Evolutionary conservation across 768 basidiomycete genomes (phyloP), one percentile per base, ranked within the genome.

Genomic region (Leucocoprinus birnbaumii): DNA sequence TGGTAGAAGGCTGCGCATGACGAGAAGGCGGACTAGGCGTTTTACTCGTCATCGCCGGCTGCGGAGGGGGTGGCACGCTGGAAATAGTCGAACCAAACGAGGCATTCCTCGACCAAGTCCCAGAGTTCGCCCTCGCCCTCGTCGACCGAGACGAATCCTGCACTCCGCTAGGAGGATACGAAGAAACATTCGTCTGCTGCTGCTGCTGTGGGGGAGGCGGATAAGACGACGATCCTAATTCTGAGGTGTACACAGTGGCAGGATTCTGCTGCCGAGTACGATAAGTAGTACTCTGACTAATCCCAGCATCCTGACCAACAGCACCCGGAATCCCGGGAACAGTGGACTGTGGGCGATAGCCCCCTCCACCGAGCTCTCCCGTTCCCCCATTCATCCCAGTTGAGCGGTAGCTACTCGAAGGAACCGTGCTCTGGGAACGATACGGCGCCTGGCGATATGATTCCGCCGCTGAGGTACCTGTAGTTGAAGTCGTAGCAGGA

Each of bases 321-420:
- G n/a, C n/a, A n/a, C n/a, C n/a, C n/a, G n/a, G n/a, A n/a, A n/a
- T n/a, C n/a, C n/a, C n/a, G 27, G 53, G 53, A 27, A 41, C 47
- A 11, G 54, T 55, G 38, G 54, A 49, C 41, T 55, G 54, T 21
- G 47, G 7, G 35, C 54, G 54, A 35, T 55, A 49, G 25, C n/a
- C n/a, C n/a, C n/a, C n/a, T n/a, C n/a, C n/a, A n/a, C n/a, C n/a
- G n/a, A n/a, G n/a, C n/a, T n/a, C n/a, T n/a, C n/a, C n/a, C n/a
- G n/a, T n/a, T n/a, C n/a, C n/a, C n/a, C n/a, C n/a, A 25, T 10
- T 34, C 34, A 11, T 14, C 9, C 47, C 11, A 3, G 26, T 22
- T 16, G 47, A 38, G 41, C 42, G 42, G 9, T 19, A 5, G 26
- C 16, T 44, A 14, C 26, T 5, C 2, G 40, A 35, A 55, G 54